Base-by-base conservation (phyloP, 257 asterid species). In the Scutellaria baicalensis region DNA sequence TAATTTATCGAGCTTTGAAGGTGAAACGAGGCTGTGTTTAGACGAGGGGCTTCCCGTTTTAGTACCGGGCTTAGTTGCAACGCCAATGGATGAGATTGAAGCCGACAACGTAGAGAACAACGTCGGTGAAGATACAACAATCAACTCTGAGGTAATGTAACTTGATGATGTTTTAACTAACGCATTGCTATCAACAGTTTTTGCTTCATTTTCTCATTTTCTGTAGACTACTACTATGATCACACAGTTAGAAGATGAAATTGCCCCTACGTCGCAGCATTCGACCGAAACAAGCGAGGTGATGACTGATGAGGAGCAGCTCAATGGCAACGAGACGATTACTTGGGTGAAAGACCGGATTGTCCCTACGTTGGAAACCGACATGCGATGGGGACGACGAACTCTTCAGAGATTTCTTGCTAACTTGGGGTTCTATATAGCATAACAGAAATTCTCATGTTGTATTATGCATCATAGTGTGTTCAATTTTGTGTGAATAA, bases 371-470 rank as follows among this genome's bases (percentile, higher is more conserved):
- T 43, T 77, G 71, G 70, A 71, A 54, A 69, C 52, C 9, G 83
- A 82, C 52, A 13, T 81, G 57, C 80, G 77, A 45, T 84, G 98
- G 96, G 89, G 96, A 56, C 80, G 79, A 79, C 79, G 78, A 77
- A 76, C 86, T 2, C 72, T 92, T 40, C 77, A 72, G 75, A 85
- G 85, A 51, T 74, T 92, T 74, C 84, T 90, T 36, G 73, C 80
- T 31, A 77, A 59, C 64, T 69, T 92, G 23, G 92, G 98, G 44
- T 38, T 79, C 81, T 50, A 47, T 66, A 69, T 44, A 63, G 36
- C 43, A 33, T 47, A 48, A 11, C 23, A 39, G 57, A 20, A 52
- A 18, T 31, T 31, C 16, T 48, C 20, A 33, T 65, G 60, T 1
- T 48, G 33, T 35, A 10, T 3, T 14, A 59, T 44, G 58, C 14